Evolutionary conservation across 2,329 filamentous ascomycete species (phyloP).

Genomic region (Colletotrichum magnum): DNA sequence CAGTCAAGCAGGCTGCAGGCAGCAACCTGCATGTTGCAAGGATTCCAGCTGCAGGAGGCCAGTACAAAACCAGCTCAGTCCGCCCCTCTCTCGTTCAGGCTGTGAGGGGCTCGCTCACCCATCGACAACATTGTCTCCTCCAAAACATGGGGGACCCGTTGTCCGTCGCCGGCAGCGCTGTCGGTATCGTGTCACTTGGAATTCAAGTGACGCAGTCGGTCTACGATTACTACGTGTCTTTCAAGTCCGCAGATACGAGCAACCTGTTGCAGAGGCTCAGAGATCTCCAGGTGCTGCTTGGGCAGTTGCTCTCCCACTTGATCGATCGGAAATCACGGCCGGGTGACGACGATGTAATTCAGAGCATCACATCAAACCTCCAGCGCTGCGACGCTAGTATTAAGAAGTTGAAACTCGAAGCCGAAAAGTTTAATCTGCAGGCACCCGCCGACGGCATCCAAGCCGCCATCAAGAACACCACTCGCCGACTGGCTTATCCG

Average conservation of each 20-base stretch:
- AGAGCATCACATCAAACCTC: constrained; percentile 44
- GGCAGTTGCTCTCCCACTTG: background rate
- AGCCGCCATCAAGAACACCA: background rate
- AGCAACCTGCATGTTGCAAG: no score
- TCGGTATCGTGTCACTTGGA: constrained; percentile 53
- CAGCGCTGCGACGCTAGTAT: constrained; percentile 46
- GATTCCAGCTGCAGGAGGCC: no score
- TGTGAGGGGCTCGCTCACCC: no score
- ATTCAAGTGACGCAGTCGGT: constrained; percentile 52
- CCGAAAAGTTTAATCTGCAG: constrained; percentile 43
- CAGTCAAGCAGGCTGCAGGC: no score
- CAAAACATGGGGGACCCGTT: constrained; percentile 9
- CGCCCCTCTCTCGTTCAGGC: no score
- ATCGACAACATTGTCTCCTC: no score
- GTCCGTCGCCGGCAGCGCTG: constrained; percentile 45
- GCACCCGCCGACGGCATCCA: background rate
- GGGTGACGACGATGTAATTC: constrained; percentile 43
- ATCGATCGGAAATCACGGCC: constrained; percentile 42
- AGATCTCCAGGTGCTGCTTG: no score
- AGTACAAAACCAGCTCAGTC: no score
- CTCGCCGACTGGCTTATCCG: constrained; percentile 47
- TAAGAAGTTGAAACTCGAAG: constrained; percentile 46
- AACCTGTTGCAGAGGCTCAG: background rate
- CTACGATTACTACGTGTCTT: constrained; percentile 50
- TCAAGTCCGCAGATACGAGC: constrained; percentile 46